Percentiles rank a stretch among this genome's conserved stretches.
Conservation (phyloP, 148 eudicot genomes). For the Simmondsia chinensis region DNA sequence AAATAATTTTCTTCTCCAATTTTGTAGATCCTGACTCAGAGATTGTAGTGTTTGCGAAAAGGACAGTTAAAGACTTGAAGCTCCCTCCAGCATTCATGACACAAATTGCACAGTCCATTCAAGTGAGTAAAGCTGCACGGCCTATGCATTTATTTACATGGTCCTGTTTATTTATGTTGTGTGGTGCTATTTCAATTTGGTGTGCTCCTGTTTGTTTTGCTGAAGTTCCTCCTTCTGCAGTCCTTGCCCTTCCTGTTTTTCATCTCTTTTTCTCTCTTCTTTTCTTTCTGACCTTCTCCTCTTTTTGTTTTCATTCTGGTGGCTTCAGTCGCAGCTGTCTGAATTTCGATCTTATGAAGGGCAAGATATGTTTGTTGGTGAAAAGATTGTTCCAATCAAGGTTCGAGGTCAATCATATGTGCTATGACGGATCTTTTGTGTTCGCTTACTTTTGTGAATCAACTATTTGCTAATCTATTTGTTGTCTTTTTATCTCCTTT, state of each 20-base stretch:
- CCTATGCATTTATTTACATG: neutral
- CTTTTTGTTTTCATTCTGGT: neutral
- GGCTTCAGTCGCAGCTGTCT: slow-evolving; percentile 50
- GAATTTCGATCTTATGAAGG: slow-evolving; percentile 88
- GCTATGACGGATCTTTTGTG: neutral
- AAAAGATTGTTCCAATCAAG: slow-evolving; percentile 93
- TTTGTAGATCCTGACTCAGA: slow-evolving; percentile 87
- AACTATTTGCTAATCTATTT: neutral
- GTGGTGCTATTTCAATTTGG: neutral
- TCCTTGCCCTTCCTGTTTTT: no score
- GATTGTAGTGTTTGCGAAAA: slow-evolving; percentile 68
- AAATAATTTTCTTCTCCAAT: slow-evolving; percentile 2
- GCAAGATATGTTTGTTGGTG: slow-evolving; percentile 90
- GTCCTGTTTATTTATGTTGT: neutral
- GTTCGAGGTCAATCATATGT: slow-evolving; percentile 23
- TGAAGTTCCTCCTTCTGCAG: no score
- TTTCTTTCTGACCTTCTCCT: neutral
- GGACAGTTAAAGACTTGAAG: slow-evolving; percentile 89
- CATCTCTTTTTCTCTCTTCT: no score
- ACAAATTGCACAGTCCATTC: slow-evolving; percentile 94
- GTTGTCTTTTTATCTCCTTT: slow-evolving; percentile 1
- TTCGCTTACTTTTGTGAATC: neutral
- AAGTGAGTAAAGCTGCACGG: slow-evolving; percentile 28
- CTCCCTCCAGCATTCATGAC: slow-evolving; percentile 81
- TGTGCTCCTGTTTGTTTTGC: no score